Conservation (phyloP, 345 rosid species). For the Lumnitzera littorea region DNA sequence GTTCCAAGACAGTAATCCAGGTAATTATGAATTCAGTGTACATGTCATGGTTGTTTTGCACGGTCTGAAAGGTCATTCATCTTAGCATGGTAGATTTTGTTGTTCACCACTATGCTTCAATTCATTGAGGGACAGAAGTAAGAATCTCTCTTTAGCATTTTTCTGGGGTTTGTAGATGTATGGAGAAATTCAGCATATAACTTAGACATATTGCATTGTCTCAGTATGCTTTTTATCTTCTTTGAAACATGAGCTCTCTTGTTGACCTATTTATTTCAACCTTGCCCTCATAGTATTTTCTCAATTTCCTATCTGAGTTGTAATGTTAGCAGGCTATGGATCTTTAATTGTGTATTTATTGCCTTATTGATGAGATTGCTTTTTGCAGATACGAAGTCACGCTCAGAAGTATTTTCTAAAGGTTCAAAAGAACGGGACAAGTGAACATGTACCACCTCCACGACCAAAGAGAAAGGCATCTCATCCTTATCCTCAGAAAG, state of each 20-base stretch:
- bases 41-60: too few relatives aligned
- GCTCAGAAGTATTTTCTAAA: constrained; percentile 90
- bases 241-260: too few relatives aligned
- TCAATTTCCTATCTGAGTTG: background rate
- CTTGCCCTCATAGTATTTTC: background rate
- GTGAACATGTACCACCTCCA: constrained; percentile 92
- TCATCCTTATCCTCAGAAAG: constrained; percentile 95
- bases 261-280: background rate
- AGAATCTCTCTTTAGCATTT: too few relatives aligned
- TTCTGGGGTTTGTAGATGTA: too few relatives aligned
- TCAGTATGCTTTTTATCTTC: too few relatives aligned
- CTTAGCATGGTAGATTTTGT: too few relatives aligned
- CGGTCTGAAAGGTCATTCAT: too few relatives aligned
- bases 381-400: constrained; percentile 84
- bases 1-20: constrained; percentile 93
- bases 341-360: constrained; percentile 3
- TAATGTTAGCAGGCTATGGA: background rate
- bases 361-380: constrained; percentile 8
- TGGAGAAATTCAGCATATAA: too few relatives aligned
- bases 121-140: too few relatives aligned
- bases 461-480: constrained; percentile 90
- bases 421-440: constrained; percentile 85
- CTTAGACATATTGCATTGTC: too few relatives aligned
- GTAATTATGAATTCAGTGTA: constrained; percentile 19
- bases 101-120: too few relatives aligned